A percentile compares a stretch with the other conserved stretches of the same genome.
Evolutionary conservation across 768 basidiomycete genomes (phyloP).

Genomic region (Pholiota conissans): DNA sequence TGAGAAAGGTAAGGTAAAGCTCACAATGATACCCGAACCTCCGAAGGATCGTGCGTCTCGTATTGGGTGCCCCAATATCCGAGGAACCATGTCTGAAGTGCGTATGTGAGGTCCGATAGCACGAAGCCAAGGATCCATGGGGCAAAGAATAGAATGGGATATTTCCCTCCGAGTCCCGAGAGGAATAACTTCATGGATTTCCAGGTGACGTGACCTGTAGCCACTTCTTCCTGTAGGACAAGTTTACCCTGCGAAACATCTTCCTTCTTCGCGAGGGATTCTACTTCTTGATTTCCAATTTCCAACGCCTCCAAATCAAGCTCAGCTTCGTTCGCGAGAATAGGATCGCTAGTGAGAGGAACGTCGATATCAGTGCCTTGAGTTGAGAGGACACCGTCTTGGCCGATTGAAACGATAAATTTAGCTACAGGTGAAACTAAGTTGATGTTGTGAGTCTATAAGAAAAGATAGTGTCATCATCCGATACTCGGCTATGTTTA

Average conservation of each 20-base stretch:
- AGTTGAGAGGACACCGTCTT: constrained; percentile 48
- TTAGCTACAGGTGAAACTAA: constrained; percentile 50
- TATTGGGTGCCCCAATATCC: constrained; percentile 44
- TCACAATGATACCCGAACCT: neutral
- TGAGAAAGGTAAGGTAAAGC: neutral
- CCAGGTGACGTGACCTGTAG: constrained; percentile 27
- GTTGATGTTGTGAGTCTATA: constrained; percentile 47
- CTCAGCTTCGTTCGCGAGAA: constrained; percentile 30
- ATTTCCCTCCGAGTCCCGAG: constrained; percentile 31
- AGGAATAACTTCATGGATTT: constrained; percentile 35
- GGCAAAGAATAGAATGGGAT: constrained; percentile 33
- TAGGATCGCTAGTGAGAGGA: constrained; percentile 38
- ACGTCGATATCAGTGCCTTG: constrained; percentile 45
- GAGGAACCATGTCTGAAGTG: constrained; percentile 40
- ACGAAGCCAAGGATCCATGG: constrained; percentile 25
- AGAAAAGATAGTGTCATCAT: no score
- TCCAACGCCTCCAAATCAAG: constrained; percentile 27
- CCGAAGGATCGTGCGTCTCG: neutral
- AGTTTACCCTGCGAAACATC: constrained; percentile 47
- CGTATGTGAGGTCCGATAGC: constrained; percentile 22
- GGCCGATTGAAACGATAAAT: constrained; percentile 54
- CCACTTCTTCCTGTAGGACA: constrained; percentile 61
- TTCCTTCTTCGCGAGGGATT: constrained; percentile 18
- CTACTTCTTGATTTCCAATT: constrained; percentile 19
- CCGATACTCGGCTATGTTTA: no score